These are phyloP conservation scores for Durio zibethinus DNA, from an alignment of 345 rosid genomes.

Conservation along the genomic window DNA sequence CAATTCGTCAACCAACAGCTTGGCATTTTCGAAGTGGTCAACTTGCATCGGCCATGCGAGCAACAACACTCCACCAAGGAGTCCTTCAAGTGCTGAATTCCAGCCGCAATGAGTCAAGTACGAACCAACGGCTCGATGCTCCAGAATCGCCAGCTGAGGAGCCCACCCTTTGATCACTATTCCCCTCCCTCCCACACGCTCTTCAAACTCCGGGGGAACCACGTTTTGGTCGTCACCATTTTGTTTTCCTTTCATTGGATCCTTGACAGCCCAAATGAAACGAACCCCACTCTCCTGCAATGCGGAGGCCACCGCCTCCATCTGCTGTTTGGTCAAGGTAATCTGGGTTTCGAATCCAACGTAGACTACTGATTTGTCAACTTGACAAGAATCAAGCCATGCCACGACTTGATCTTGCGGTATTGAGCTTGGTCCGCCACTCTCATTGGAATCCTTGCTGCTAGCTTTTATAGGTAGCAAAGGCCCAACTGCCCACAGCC, in stretches of 20 bases:
- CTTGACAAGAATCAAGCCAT: too few species aligned
- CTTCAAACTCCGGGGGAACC: constrained; percentile 34
- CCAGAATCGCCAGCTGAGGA: constrained; percentile 40
- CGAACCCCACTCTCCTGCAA: constrained; percentile 46
- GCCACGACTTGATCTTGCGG: too few species aligned
- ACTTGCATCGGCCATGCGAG: constrained; percentile 62
- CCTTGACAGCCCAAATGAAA: constrained; percentile 44
- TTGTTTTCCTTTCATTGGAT: constrained; percentile 12
- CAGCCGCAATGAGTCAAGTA: constrained; percentile 67
- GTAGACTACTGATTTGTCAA: constrained; percentile 46
- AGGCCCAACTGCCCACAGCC: too few species aligned
- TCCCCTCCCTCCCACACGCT: constrained; percentile 47
- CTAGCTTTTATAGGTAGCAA: too few species aligned
- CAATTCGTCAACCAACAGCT: too few species aligned
- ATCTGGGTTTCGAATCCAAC: constrained; percentile 65
- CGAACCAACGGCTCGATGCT: constrained; percentile 44
- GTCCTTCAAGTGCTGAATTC: constrained; percentile 54
- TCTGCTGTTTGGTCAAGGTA: constrained; percentile 37
- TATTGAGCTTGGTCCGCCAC: too few species aligned
- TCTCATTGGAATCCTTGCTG: too few species aligned
- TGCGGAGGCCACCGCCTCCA: constrained; percentile 36
- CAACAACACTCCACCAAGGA: constrained; percentile 45
- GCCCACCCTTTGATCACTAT: constrained; percentile 52
- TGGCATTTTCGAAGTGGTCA: too few species aligned
- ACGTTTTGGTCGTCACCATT: not conserved